A percentile compares a stretch with the other conserved stretches of the same genome.
phyloP scores from a whole-genome alignment of 192 early-diverging fungal genomes.

The Mortierella claussenii region DNA sequence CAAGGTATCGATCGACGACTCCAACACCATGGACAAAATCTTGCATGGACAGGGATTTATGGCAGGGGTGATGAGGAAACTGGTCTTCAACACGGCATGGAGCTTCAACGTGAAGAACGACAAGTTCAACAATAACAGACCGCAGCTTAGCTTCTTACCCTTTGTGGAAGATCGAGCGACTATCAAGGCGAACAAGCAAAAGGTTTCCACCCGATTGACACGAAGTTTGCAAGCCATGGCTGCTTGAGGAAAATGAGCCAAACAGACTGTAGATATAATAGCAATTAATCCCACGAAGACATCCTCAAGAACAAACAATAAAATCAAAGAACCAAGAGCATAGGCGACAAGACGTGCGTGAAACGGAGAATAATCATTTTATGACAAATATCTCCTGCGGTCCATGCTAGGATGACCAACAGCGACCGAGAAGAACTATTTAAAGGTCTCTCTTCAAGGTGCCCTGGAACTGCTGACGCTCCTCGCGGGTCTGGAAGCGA shows the following conservation, averaged over 20 bases:
- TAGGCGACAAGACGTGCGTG: no score
- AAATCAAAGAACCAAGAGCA: no score
- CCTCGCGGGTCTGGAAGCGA: slow-evolving; percentile 98
- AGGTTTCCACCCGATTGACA: slow-evolving; percentile 1
- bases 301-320: no score
- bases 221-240: background rate
- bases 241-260: background rate
- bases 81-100: slow-evolving; percentile 20
- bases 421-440: slow-evolving; percentile 21
- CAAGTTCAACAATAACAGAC: slow-evolving; percentile 28
- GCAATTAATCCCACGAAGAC: no score
- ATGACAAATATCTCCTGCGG: slow-evolving; percentile 32
- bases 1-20: slow-evolving; percentile 16
- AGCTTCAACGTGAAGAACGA: slow-evolving; percentile 21
- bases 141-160: slow-evolving; percentile 32
- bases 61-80: slow-evolving; percentile 25
- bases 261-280: no score
- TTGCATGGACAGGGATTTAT: slow-evolving; percentile 29
- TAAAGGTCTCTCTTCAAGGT: slow-evolving; percentile 88
- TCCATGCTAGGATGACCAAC: slow-evolving; percentile 19
- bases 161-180: slow-evolving; percentile 29
- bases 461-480: slow-evolving; percentile 95
- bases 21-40: slow-evolving; percentile 21
- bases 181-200: slow-evolving; percentile 21
- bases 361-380: slow-evolving; percentile 27